These are phyloP conservation scores for Hypoxylon rickii DNA, from an alignment of 495 filamentous ascomycete species.

Conservation along the genomic window DNA sequence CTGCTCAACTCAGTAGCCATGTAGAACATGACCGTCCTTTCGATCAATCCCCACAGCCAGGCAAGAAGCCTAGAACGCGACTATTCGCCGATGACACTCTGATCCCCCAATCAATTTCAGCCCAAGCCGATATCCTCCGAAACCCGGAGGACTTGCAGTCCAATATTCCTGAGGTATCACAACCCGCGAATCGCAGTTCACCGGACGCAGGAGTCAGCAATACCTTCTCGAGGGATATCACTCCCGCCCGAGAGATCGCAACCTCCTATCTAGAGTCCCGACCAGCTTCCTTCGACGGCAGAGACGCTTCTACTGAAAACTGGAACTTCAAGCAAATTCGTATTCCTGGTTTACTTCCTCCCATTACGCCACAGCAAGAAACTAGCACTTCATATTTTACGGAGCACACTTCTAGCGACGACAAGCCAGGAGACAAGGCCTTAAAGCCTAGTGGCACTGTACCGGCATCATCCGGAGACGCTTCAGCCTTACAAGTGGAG, in stretches of 20 bases:
- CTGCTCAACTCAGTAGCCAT: slow-evolving; percentile 43
- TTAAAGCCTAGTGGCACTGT: neutral
- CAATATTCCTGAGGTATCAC: slow-evolving; percentile 9
- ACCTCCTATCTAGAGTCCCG: slow-evolving; percentile 31
- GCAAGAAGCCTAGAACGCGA: slow-evolving; percentile 44
- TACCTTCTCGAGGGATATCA: slow-evolving; percentile 5
- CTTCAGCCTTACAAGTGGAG: neutral
- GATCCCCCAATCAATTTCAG: slow-evolving; percentile 13
- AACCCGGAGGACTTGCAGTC: neutral
- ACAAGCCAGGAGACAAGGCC: neutral
- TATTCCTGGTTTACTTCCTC: slow-evolving; percentile 14
- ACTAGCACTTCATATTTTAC: slow-evolving; percentile 34
- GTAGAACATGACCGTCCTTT: slow-evolving; percentile 47
- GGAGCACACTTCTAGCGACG: neutral
- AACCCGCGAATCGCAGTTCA: neutral
- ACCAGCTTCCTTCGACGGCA: neutral
- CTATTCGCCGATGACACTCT: slow-evolving; percentile 29
- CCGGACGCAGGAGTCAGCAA: neutral
- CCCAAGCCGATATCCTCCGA: slow-evolving; percentile 1
- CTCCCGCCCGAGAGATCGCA: slow-evolving; percentile 26
- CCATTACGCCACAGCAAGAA: slow-evolving; percentile 25
- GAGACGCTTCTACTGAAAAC: slow-evolving; percentile 18
- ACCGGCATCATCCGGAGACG: neutral
- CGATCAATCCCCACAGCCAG: slow-evolving; percentile 39
- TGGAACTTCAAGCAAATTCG: neutral